These are phyloP conservation scores for Aspergillus sp. DNA, from an alignment of 2,329 filamentous ascomycete genomes.

Conservation along the genomic window DNA sequence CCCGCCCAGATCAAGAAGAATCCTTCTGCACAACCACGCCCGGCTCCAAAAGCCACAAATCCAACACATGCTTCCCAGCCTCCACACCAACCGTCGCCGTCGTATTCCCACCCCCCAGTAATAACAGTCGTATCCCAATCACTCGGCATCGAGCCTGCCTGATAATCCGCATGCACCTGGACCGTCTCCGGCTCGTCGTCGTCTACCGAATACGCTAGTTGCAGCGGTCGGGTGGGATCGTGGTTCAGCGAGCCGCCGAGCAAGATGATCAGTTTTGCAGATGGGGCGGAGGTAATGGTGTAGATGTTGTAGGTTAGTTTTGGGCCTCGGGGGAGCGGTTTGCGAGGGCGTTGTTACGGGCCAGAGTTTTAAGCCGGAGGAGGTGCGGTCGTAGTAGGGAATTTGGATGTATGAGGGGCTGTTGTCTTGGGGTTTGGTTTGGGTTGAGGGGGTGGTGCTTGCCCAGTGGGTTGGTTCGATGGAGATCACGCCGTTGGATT, in stretches of 20 bases:
- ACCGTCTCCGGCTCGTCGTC: constrained; percentile 38
- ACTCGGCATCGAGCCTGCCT: constrained; percentile 12
- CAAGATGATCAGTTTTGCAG: constrained; percentile 40
- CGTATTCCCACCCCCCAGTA: constrained; percentile 29
- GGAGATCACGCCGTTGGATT: too few species aligned
- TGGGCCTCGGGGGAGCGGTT: too few species aligned
- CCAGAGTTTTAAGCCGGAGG: too few species aligned
- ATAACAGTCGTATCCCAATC: constrained; percentile 9
- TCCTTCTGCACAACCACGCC: constrained; percentile 57
- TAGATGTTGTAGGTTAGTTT: constrained; percentile 59
- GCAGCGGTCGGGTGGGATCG: constrained; percentile 50
- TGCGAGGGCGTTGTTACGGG: constrained; percentile 38
- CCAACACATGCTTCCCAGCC: constrained; percentile 44
- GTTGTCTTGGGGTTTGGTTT: too few species aligned
- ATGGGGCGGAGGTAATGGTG: constrained; percentile 54
- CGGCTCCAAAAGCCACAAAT: constrained; percentile 54
- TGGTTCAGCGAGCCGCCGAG: constrained; percentile 51
- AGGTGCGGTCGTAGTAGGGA: too few species aligned
- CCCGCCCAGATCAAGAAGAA: constrained; percentile 57
- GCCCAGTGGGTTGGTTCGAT: too few species aligned
- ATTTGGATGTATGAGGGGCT: too few species aligned
- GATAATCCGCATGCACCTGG: constrained; percentile 39
- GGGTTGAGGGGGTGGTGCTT: too few species aligned
- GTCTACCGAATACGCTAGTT: constrained; percentile 52
- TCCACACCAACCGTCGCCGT: constrained; percentile 41